Base-by-base conservation (phyloP, 805 yeast genomes). In the Teunomyces aglyptinius region DNA sequence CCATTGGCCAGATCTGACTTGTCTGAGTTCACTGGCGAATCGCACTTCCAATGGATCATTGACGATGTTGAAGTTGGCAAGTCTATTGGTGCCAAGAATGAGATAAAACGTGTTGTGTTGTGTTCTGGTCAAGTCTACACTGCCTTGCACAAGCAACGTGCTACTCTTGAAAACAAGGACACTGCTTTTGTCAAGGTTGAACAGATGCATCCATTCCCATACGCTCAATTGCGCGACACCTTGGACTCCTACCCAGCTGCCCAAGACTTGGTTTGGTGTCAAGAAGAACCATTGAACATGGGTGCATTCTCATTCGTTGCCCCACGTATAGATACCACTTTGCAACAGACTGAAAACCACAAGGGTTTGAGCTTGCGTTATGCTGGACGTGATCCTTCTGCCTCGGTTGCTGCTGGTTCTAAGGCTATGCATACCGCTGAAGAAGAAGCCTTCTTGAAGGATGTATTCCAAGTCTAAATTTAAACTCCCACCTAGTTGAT, bases 181-280 rank as follows among this genome's bases (percentile, higher is more conserved):
- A 89, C 97, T 49, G 97, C 98, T 3, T 76, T 94, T 68, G 70
- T 91, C 61, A 89, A 84, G 73, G 63, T 94, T 59, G 99, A 94
- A 75, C 98, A 94, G 77, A 66, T 91, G 62, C 97, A 94, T 66
- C 99, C 99, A 70, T 94, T 94, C 97, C 99, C 99, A 71, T 94
- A 76, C 73, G 91, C 94, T 47, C 97, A 89, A 76, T 73, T 94
- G 60, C 85, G 89, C 65, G 97, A 92, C 57, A 74, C 89, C 22
- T 73, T 94, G 59, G 76, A 86, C 71, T 67, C 82, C 41, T 94
- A 86, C 77, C 89, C 95, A 61, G 83, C 82, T 67, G 66, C 85
- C 52, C 84, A 86, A 68, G 99, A 94, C 67, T 74, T 94, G 56
- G 95, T 91, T 41, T 94, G 91, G 92, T 86, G 95, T 73, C 99